phyloP scores from a whole-genome alignment of 2,329 filamentous ascomycete genomes.

The Diaporthe velutina region DNA sequence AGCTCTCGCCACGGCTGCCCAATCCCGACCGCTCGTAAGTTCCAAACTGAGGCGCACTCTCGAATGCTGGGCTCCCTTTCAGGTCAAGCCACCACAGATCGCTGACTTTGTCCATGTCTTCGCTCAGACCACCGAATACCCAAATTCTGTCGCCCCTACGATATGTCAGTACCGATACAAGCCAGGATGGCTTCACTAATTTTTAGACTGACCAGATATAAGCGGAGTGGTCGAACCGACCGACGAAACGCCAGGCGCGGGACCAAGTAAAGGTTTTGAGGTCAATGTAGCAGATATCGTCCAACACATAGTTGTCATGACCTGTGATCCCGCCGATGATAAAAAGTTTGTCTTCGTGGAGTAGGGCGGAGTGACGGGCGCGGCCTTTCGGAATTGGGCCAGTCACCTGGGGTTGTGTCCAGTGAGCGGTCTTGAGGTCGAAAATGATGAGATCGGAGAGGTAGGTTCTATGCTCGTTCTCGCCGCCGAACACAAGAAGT shows the following conservation, averaged over 20 bases:
- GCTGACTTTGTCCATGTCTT: conserved; percentile 96
- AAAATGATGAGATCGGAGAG: conserved; percentile 97
- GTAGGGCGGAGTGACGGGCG: conserved; percentile 91
- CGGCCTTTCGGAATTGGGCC: conserved; percentile 90
- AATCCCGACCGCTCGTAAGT: conserved; percentile 61
- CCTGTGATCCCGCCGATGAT: conserved; percentile 96
- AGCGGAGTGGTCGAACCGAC: conserved; percentile 93
- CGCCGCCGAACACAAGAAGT: conserved; percentile 95
- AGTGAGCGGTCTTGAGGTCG: conserved; percentile 92
- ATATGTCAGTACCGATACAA: conserved; percentile 39
- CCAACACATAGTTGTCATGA: conserved; percentile 90
- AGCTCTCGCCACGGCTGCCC: conserved; percentile 58
- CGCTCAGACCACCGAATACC: conserved; percentile 95
- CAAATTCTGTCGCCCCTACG: conserved; percentile 82
- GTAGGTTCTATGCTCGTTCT: conserved; percentile 97
- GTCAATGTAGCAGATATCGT: conserved; percentile 97
- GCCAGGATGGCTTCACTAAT: neutral
- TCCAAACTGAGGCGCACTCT: conserved; percentile 73
- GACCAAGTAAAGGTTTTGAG: conserved; percentile 99
- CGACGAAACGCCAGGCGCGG: conserved; percentile 93
- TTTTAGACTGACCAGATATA: conserved; percentile 78
- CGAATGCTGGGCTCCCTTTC: conserved; percentile 88
- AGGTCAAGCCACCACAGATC: conserved; percentile 98
- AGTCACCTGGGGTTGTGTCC: conserved; percentile 90
- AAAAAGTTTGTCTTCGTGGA: conserved; percentile 97